Conservation (phyloP, 148 eudicot genomes). For the Rhododendron vialii region DNA sequence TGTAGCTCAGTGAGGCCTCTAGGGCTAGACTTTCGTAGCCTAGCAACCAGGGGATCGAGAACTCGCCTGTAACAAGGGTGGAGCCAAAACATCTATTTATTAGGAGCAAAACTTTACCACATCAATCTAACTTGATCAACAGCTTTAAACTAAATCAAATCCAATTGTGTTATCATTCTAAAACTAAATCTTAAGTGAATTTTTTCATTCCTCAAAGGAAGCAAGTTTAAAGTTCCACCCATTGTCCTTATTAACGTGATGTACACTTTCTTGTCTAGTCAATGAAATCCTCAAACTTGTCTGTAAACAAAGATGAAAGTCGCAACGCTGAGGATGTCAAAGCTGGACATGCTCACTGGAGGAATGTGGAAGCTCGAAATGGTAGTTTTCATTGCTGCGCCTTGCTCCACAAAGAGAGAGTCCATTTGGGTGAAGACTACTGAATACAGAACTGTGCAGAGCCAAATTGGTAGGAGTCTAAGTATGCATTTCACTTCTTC, state of each 20-base stretch:
- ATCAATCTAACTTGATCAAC: too few species aligned
- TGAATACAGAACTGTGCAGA: conserved; percentile 71
- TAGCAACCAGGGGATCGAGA: conserved; percentile 38
- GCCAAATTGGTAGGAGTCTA: conserved; percentile 72
- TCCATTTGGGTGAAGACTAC: conserved; percentile 81
- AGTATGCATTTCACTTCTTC: conserved; percentile 83
- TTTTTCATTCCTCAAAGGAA: neutral
- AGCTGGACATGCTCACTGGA: conserved; percentile 71
- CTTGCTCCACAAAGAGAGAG: conserved; percentile 73
- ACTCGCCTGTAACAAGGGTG: conserved; percentile 26
- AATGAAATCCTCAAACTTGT: conserved; percentile 13
- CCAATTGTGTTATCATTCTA: neutral
- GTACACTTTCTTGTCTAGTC: neutral
- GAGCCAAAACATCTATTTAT: neutral
- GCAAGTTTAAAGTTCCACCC: neutral
- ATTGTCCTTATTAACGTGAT: neutral
- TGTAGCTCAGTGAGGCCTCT: conserved; percentile 58
- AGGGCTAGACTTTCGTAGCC: conserved; percentile 19
- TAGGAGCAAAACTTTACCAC: neutral
- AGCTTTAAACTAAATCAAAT: neutral
- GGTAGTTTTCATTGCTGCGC: conserved; percentile 59
- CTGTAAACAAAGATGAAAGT: conserved; percentile 52
- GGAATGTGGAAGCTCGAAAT: conserved; percentile 44
- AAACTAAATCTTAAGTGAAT: neutral
- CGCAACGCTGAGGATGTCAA: conserved; percentile 68